Conservation (phyloP, 495 filamentous ascomycete species). For the Penicillium soppii region DNA sequence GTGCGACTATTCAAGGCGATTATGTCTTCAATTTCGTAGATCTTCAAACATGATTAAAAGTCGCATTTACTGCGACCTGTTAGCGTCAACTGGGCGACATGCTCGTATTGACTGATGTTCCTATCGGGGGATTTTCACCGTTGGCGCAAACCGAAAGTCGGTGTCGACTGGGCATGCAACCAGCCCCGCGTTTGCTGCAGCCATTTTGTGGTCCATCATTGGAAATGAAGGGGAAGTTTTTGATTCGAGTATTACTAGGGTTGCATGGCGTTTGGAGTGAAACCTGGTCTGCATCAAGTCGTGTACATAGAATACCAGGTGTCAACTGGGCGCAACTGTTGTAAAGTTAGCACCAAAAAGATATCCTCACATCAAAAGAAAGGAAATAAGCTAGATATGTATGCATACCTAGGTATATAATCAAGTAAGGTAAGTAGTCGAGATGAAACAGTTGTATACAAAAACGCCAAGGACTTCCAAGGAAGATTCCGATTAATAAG, state of each 20-base stretch:
- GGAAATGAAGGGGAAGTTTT: not conserved
- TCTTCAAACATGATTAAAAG: not conserved
- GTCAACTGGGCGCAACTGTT: not conserved
- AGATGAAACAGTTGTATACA: not conserved
- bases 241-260: slow-evolving; percentile 1
- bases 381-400: not conserved
- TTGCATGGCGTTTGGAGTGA: slow-evolving; percentile 12
- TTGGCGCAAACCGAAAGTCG: slow-evolving; percentile 8
- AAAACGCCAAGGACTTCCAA: slow-evolving; percentile 2
- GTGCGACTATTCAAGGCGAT: not conserved
- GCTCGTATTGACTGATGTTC: not conserved
- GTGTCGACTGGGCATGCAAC: slow-evolving; percentile 3
- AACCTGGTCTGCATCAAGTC: slow-evolving; percentile 3
- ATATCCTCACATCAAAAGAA: too few species aligned
- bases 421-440: not conserved
- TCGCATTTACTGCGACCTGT: not conserved
- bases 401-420: not conserved
- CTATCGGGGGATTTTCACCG: not conserved
- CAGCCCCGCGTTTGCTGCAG: slow-evolving; percentile 2
- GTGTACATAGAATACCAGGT: slow-evolving; percentile 5
- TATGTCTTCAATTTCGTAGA: not conserved
- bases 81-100: not conserved
- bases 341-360: too few species aligned
- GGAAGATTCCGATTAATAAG: slow-evolving; percentile 8
- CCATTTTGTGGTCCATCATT: slow-evolving; percentile 4